Evolutionary conservation across 352 stramenopile genomes (phyloP).

Genomic region (Globisporangium heterothallicum): DNA sequence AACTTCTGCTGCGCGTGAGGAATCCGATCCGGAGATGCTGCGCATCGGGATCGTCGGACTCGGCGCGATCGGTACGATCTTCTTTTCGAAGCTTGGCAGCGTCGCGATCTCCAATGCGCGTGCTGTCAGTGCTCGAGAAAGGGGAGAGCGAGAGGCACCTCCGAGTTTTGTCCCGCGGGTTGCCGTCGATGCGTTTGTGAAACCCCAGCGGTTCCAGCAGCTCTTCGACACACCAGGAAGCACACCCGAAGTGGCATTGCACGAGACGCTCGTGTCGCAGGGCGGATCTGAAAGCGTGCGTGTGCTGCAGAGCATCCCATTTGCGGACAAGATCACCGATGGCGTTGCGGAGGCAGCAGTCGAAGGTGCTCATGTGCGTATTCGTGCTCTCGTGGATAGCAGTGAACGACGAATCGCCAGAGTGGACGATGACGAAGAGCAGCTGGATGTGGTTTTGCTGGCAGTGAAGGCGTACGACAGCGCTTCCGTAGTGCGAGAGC

Average conservation of each 20-base stretch:
- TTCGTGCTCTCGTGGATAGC: conserved; percentile 25
- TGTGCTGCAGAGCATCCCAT: not conserved
- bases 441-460: conserved; percentile 53
- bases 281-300: conserved; percentile 5
- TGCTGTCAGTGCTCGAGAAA: not conserved
- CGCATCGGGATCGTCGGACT: conserved; percentile 59
- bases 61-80: conserved; percentile 67
- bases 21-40: conserved; percentile 11
- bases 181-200: conserved; percentile 48
- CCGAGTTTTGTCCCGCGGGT: not conserved
- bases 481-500: conserved; percentile 23
- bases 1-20: no score
- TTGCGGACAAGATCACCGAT: not conserved
- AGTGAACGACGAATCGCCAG: not conserved
- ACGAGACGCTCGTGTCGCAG: not conserved
- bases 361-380: conserved; percentile 20
- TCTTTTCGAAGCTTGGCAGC: conserved; percentile 48
- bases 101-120: conserved; percentile 15
- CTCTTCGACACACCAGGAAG: conserved; percentile 5
- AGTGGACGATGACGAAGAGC: conserved; percentile 13
- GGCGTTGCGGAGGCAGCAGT: not conserved
- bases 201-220: conserved; percentile 28
- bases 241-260: conserved; percentile 6
- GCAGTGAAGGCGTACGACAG: conserved; percentile 71
- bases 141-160: conserved; percentile 1